Evolutionary conservation across 192 early-diverging fungal species (phyloP).

Genomic region (Umbelopsis isabellina): DNA sequence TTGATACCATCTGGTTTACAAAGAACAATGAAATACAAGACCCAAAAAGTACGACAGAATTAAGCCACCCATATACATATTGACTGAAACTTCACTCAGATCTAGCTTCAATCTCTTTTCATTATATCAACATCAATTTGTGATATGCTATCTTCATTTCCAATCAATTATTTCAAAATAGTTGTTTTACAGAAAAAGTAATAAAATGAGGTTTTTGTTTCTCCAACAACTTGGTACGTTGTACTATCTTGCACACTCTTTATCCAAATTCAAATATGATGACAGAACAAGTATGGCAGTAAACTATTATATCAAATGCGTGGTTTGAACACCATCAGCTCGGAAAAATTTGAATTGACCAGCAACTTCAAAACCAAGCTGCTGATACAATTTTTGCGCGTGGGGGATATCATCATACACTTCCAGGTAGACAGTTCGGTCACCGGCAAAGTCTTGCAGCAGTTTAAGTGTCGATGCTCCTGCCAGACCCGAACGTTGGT

Average conservation of each 20-base stretch:
- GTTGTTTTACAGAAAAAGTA: too few species aligned
- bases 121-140: too few species aligned
- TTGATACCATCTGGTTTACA: too few species aligned
- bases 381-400: not conserved
- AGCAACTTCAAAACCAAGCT: not conserved
- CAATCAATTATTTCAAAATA: too few species aligned
- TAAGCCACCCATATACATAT: too few species aligned
- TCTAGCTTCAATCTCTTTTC: not conserved
- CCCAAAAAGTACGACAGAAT: not conserved
- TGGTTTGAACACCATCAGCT: slow-evolving; percentile 1
- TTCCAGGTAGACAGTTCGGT: slow-evolving; percentile 2
- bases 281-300: not conserved
- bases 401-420: slow-evolving; percentile 1
- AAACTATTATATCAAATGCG: not conserved
- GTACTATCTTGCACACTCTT: not conserved
- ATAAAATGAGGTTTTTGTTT: too few species aligned
- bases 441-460: slow-evolving; percentile 1
- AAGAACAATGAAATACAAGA: not conserved
- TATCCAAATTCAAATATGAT: not conserved
- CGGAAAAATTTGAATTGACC: not conserved
- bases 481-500: not conserved
- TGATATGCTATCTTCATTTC: too few species aligned
- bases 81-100: not conserved
- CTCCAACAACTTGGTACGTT: not conserved
- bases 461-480: not conserved